Evolutionary conservation across 1,284 basidiomycete genomes (phyloP), one percentile per base, ranked within the genome.

Genomic region (Macrocystidia cucumis): DNA sequence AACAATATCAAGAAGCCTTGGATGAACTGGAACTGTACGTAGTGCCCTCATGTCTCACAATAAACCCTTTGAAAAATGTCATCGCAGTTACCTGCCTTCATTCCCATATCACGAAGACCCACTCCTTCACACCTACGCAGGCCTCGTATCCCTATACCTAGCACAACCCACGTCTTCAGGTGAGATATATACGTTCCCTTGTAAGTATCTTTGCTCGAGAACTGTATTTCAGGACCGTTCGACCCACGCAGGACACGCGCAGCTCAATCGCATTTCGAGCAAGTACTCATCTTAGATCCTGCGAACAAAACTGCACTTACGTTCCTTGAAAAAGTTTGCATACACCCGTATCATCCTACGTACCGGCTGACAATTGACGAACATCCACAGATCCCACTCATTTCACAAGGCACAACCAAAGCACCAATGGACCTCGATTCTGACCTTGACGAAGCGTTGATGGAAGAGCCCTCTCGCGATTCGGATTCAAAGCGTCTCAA

Each of bases 31-130:
- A 91, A 50, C 66, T 91, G 86, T 91, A 57, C 47, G 76, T 59
- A 11, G 5, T n/a, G n/a, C n/a, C n/a, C n/a, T n/a, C n/a, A n/a
- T n/a, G n/a, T n/a, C n/a, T n/a, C n/a, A n/a, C n/a, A n/a, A n/a
- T n/a, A n/a, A n/a, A n/a, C n/a, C n/a, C n/a, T n/a, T n/a, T n/a
- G n/a, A n/a, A n/a, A n/a, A n/a, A 35, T 44, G 23, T 29, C 26
- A 24, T 29, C 3, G 4, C 44, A 92, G 88, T 21, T 92, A 87
- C 53, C 68, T 93, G 8, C 79, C 86, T 0, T 83, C 85, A 1
- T 82, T 84, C 52, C 91, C 91, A 0, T 93, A 83, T 60, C 78
- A 81, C 49, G 82, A 89, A 43, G 86, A 88, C 40, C 70, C 82
- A 1, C 60, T 77, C 2, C 63, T 93, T 23, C 87, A 92, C 49